These are phyloP conservation scores for Cyberlindnera bimundalis DNA, from an alignment of 805 yeast species.

Conservation along the genomic window DNA sequence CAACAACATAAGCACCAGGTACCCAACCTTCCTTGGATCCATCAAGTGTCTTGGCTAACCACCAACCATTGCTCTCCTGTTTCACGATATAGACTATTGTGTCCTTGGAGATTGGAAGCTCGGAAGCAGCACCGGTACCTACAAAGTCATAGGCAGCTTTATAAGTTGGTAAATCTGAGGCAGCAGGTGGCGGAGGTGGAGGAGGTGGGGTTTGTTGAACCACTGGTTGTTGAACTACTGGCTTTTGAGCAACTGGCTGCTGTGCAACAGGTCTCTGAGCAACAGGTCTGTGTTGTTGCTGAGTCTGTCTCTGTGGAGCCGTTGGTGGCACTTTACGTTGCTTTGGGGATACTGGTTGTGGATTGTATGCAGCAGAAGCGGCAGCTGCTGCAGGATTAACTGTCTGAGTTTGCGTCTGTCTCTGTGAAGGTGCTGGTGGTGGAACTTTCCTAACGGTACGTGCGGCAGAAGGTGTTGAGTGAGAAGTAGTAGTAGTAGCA, in stretches of 20 bases:
- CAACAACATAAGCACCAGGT: conserved; percentile 85
- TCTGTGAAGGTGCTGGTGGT: conserved; percentile 29
- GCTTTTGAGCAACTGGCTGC: conserved; percentile 22
- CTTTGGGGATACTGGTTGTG: conserved; percentile 28
- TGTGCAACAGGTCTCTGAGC: conserved; percentile 21
- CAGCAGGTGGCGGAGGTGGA: conserved; percentile 61
- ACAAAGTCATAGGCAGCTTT: conserved; percentile 86
- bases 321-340: conserved; percentile 37
- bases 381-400: conserved; percentile 23
- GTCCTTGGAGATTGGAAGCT: conserved; percentile 73
- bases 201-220: conserved; percentile 64
- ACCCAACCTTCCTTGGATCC: conserved; percentile 93
- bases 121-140: conserved; percentile 81
- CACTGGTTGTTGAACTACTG: conserved; percentile 37
- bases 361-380: conserved; percentile 40
- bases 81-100: conserved; percentile 68
- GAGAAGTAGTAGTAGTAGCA: conserved; percentile 1
- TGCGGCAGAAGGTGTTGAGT: conserved; percentile 1
- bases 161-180: conserved; percentile 71
- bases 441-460: conserved; percentile 26
- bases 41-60: conserved; percentile 75
- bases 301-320: conserved; percentile 39
- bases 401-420: conserved; percentile 14
- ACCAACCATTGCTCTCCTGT: conserved; percentile 90
- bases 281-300: conserved; percentile 62